Conservation (phyloP, 257 asterid species). For the Agastache rugosa region DNA sequence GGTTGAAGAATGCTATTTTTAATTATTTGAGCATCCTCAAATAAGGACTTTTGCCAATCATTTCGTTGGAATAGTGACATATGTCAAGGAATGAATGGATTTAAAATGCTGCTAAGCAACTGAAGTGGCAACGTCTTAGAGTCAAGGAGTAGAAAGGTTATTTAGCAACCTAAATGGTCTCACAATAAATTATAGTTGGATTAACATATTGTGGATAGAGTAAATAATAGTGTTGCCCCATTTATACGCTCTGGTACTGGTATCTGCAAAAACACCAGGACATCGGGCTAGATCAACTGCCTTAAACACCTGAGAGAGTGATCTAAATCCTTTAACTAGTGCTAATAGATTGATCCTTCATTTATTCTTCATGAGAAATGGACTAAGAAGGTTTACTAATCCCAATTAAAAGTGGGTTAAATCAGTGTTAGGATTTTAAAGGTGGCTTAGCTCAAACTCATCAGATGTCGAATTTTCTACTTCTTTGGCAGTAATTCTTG, state of each 20-base stretch:
- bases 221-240: background rate
- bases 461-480: background rate
- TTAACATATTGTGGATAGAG: background rate
- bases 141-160: background rate
- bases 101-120: background rate
- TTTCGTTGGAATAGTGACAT: slow-evolving; percentile 14
- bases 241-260: background rate
- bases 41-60: slow-evolving; percentile 7
- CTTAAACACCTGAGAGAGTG: background rate
- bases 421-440: background rate
- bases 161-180: background rate
- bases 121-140: slow-evolving; percentile 4
- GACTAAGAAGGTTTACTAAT: background rate
- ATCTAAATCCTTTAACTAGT: background rate
- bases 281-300: background rate
- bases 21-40: slow-evolving; percentile 18
- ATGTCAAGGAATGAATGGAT: background rate
- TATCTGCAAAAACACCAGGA: background rate
- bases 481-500: background rate
- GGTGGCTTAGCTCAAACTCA: background rate
- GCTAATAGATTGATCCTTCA: background rate
- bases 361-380: background rate
- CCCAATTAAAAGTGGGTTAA: background rate
- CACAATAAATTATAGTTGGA: background rate
- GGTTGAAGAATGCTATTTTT: slow-evolving; percentile 16